A percentile compares a stretch with the other conserved stretches of the same genome.
These are phyloP conservation scores for Pythium sukuiense DNA, from an alignment of 352 stramenopile species.

Conservation along the genomic window DNA sequence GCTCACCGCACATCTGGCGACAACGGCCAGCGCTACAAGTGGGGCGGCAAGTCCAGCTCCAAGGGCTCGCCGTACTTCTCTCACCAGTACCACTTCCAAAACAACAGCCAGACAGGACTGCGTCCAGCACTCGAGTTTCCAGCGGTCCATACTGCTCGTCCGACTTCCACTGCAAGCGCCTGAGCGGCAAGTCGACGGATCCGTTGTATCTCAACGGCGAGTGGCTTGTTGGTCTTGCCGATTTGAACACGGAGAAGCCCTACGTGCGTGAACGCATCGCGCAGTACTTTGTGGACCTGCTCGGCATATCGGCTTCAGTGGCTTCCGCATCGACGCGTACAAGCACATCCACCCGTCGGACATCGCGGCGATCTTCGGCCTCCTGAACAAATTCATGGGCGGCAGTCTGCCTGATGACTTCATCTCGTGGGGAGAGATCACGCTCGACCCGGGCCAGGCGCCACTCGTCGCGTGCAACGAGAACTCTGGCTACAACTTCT, in stretches of 20 bases:
- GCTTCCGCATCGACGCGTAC: slow-evolving; percentile 61
- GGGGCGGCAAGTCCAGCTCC: slow-evolving; percentile 25
- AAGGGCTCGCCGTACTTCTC: slow-evolving; percentile 29
- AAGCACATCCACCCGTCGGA: slow-evolving; percentile 67
- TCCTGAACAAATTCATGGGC: slow-evolving; percentile 57
- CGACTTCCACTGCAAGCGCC: slow-evolving; percentile 69
- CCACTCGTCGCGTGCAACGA: slow-evolving; percentile 53
- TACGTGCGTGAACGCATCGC: slow-evolving; percentile 63
- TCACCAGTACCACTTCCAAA: slow-evolving; percentile 39
- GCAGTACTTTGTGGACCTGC: slow-evolving; percentile 69
- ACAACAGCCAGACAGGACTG: slow-evolving; percentile 44
- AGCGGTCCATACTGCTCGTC: slow-evolving; percentile 53
- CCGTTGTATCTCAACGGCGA: slow-evolving; percentile 33
- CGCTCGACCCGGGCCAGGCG: slow-evolving; percentile 34
- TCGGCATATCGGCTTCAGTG: slow-evolving; percentile 64
- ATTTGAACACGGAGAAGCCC: slow-evolving; percentile 61
- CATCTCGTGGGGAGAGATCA: slow-evolving; percentile 58
- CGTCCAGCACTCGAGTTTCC: slow-evolving; percentile 57
- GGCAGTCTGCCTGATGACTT: slow-evolving; percentile 61
- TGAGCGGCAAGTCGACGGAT: slow-evolving; percentile 42
- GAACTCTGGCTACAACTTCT: slow-evolving; percentile 64
- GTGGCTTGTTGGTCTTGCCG: slow-evolving; percentile 51
- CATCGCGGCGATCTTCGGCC: slow-evolving; percentile 44
- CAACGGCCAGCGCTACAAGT: slow-evolving; percentile 18
- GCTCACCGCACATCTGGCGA: slow-evolving; percentile 24